Evolutionary conservation across 306 rosid species (phyloP), one percentile per base, ranked within the genome.

Genomic region (Abrus precatorius): DNA sequence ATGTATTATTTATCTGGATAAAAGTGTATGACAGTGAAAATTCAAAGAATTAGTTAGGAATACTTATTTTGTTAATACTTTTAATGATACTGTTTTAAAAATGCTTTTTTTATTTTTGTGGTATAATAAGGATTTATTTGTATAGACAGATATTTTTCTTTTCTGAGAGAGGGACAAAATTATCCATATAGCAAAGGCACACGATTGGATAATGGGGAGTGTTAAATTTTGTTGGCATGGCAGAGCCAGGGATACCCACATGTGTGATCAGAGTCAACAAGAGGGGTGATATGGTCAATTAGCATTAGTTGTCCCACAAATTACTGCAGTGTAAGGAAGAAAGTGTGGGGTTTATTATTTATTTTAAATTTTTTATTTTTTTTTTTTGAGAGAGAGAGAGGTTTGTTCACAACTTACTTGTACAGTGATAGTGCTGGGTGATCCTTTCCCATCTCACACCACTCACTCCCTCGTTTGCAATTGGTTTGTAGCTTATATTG

Each of bases 261-360:
- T 69, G 85, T 49, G 68, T 67, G 43, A 53, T 52, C 50, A 65
- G 83, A 80, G 83, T 45, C 55, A 65, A 52, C 14, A 68, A 47
- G n/a, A 60, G 62, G 85, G 84, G 65, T 57, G 43, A 10, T 33
- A 30, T 49, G 47, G 89, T 87, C 69, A 84, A 73, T 81, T 74
- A 20, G 75, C 30, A 47, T 11, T 10, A 7, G 28, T 9, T 52
- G 64, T 28, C 66, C 82, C 60, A 53, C 78, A 49, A 69, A 41
- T 45, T 73, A 77, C 59, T 69, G 83, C 59, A 36, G 14, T 62
- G 66, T 72, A 56, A 13, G 76, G 85, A 75, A 75, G 38, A 72
- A 65, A 70, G 3, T 49, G 6, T 49, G 6, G 5, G 1, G 4
- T 36, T 36, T 36, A 2, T 36, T 36, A 2, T 36, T 36, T 36